Percentiles rank a stretch among this genome's conserved stretches.
These are phyloP conservation scores for Neotropicomus parvogracilis DNA, from an alignment of 1,284 basidiomycete species.

Conservation along the genomic window DNA sequence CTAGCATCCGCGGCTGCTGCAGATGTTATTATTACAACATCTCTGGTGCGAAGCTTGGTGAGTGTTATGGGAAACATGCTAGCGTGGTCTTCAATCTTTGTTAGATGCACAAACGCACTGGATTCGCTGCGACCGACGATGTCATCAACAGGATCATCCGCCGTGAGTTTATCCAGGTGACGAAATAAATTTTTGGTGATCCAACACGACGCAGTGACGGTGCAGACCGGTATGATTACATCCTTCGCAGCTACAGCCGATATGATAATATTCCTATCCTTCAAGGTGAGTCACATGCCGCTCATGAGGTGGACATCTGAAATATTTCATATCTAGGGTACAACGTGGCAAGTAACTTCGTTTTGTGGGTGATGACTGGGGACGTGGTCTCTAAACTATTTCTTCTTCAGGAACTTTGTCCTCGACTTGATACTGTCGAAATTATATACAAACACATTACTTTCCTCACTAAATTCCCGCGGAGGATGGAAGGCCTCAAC, in stretches of 20 bases:
- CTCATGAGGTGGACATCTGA: neutral
- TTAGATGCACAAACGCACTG: constrained; percentile 17
- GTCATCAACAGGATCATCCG: constrained; percentile 19
- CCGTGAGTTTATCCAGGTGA: constrained; percentile 2
- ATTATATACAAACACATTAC: constrained; percentile 53
- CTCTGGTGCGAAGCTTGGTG: constrained; percentile 45
- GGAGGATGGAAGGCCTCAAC: constrained; percentile 13
- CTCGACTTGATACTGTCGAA: constrained; percentile 53
- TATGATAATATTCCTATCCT: constrained; percentile 9
- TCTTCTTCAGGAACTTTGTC: constrained; percentile 41
- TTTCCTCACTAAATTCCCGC: constrained; percentile 54
- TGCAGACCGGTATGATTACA: constrained; percentile 23
- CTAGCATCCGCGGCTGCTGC: constrained; percentile 43
- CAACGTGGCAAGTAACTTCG: neutral
- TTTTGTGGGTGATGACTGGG: neutral
- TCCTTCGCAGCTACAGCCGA: constrained; percentile 15
- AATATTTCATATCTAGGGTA: neutral
- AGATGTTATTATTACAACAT: constrained; percentile 45
- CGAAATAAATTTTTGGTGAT: neutral
- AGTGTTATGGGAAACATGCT: constrained; percentile 6
- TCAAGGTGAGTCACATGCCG: constrained; percentile 9
- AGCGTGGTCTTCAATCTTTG: neutral
- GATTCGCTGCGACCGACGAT: constrained; percentile 16
- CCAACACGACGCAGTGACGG: constrained; percentile 8
- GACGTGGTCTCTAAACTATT: neutral